phyloP scores from a whole-genome alignment of 2,329 filamentous ascomycete genomes.

The Botryotinia globosa region DNA sequence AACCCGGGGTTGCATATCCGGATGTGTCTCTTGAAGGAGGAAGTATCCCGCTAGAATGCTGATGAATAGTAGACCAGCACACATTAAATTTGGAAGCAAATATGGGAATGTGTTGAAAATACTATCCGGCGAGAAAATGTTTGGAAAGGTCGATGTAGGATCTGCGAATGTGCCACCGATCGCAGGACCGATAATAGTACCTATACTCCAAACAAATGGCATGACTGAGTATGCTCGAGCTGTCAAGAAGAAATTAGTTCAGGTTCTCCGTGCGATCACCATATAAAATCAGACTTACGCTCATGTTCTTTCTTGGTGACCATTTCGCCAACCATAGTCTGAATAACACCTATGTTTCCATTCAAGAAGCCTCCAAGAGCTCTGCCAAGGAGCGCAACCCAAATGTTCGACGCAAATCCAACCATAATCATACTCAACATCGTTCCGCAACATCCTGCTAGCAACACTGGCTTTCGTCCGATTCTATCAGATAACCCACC shows the following conservation, averaged over 20 bases:
- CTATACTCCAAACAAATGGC: constrained; percentile 91
- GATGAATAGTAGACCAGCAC: constrained; percentile 68
- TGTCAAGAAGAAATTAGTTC: constrained; percentile 15
- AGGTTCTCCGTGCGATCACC: background rate
- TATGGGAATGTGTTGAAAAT: constrained; percentile 81
- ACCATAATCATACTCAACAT: constrained; percentile 80
- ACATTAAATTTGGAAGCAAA: constrained; percentile 84
- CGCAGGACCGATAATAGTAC: constrained; percentile 83
- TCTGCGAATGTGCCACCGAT: constrained; percentile 86
- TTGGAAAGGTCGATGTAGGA: constrained; percentile 71
- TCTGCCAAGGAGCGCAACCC: constrained; percentile 74
- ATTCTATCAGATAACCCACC: constrained; percentile 77
- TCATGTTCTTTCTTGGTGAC: constrained; percentile 55
- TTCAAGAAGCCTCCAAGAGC: constrained; percentile 79
- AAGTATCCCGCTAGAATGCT: constrained; percentile 81
- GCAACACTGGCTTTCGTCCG: constrained; percentile 79
- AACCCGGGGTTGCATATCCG: constrained; percentile 65
- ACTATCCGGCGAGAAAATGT: constrained; percentile 61
- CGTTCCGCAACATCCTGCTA: constrained; percentile 78
- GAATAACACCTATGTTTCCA: constrained; percentile 83
- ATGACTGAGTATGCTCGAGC: constrained; percentile 82
- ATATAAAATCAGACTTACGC: constrained; percentile 14
- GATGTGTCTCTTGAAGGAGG: constrained; percentile 84
- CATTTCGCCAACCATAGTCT: constrained; percentile 86
- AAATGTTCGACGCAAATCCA: constrained; percentile 79